phyloP scores from a whole-genome alignment of 805 yeast genomes.

The Teunomyces barrocoloradensis region DNA sequence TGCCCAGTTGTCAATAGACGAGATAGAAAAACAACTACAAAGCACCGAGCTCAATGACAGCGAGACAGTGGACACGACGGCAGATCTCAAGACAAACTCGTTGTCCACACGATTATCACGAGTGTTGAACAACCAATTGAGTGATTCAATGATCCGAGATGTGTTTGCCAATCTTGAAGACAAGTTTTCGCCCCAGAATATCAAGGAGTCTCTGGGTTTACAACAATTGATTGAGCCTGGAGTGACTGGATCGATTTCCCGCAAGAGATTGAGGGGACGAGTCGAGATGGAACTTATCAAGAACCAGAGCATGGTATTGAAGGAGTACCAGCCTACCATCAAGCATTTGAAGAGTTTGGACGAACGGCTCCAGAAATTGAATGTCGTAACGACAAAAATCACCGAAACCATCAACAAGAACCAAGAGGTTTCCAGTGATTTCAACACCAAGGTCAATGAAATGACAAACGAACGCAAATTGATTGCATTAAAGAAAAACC shows the following conservation, averaged over 20 bases:
- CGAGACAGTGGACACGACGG: neutral
- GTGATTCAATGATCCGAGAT: conserved; percentile 33
- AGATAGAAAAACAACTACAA: conserved; percentile 22
- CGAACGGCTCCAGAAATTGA: conserved; percentile 16
- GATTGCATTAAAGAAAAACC: conserved; percentile 47
- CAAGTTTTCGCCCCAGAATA: conserved; percentile 25
- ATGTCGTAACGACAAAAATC: conserved; percentile 27
- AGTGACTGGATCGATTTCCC: conserved; percentile 54
- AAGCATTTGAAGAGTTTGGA: conserved; percentile 23
- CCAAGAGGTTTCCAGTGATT: conserved; percentile 17
- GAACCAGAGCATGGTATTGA: conserved; percentile 42
- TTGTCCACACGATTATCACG: conserved; percentile 48
- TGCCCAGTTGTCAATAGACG: conserved; percentile 45
- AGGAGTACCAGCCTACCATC: conserved; percentile 33
- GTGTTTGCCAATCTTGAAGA: conserved; percentile 29
- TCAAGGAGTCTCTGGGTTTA: conserved; percentile 13
- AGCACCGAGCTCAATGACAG: neutral
- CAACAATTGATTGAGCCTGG: conserved; percentile 44
- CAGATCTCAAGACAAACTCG: conserved; percentile 4
- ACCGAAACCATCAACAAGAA: conserved; percentile 36
- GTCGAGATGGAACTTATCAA: conserved; percentile 60
- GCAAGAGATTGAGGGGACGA: conserved; percentile 58
- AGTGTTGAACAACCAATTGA: conserved; percentile 44
- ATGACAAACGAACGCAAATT: conserved; percentile 30
- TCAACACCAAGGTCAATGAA: conserved; percentile 23